Conservation (phyloP, 2,329 filamentous ascomycete species). For the Cercospora zeina region DNA sequence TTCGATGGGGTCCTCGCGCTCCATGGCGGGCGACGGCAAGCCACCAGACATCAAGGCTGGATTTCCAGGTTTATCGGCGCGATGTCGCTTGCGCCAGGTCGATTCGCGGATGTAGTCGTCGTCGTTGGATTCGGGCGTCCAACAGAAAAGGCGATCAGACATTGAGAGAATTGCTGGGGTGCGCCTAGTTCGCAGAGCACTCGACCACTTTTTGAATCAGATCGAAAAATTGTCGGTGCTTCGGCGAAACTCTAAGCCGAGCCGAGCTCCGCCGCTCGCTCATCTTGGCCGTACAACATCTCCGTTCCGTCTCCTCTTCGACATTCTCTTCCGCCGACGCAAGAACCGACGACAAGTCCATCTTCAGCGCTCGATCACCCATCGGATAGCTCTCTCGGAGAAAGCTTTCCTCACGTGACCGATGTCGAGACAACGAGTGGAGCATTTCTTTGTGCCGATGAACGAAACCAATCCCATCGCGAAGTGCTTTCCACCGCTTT, state of each 20-base stretch:
- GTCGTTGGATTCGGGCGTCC: constrained; percentile 26
- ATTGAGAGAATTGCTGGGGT: constrained; percentile 6
- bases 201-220: constrained; percentile 10
- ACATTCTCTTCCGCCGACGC: neutral
- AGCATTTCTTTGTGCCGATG: neutral
- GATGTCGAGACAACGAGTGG: neutral
- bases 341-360: neutral
- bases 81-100: constrained; percentile 32
- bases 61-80: constrained; percentile 24
- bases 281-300: neutral
- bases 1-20: constrained; percentile 28
- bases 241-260: constrained; percentile 3
- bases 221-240: constrained; percentile 5
- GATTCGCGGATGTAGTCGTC: constrained; percentile 35
- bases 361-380: neutral
- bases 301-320: neutral
- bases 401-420: neutral
- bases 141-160: constrained; percentile 14
- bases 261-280: neutral
- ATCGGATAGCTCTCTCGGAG: neutral
- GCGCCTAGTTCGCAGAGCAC: neutral
- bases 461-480: neutral
- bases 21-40: constrained; percentile 35
- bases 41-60: constrained; percentile 41
- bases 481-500: neutral